Base-by-base conservation (phyloP, 805 yeast genomes). In the Cyberlindnera veronae region DNA sequence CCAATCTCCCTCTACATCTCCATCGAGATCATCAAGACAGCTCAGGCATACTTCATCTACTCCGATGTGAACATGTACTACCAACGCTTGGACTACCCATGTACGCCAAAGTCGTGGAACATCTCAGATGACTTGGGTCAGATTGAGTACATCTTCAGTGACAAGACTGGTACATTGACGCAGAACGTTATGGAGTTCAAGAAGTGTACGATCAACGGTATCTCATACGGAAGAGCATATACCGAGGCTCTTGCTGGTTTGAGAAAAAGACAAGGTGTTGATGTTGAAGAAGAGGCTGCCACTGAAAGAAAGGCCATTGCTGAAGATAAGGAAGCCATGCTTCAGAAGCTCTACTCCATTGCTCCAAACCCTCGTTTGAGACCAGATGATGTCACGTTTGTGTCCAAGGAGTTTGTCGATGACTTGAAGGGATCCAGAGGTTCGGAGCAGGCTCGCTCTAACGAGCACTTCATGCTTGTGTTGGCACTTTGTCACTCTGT, bases 161-260 rank as follows among this genome's bases (percentile, higher is more conserved):
- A 84, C 63, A 84, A 84, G 58, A 84, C 95, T 1, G 95, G 95
- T 46, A 84, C 95, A 1, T 63, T 84, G 53, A 84, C 95, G 1
- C 93, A 84, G 58, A 84, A 84, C 56, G 77, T 84, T 20, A 85
- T 85, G 95, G 93, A 85, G 57, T 84, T 82, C 61, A 85, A 84
- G 51, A 85, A 84, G 57, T 79, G 88, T 60, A 78, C 93, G 3
- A 79, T 85, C 38, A 77, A 77, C 54, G 93, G 93, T 34, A 66
- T 70, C 16, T 68, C 80, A 13, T 85, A 85, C 54, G 95, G 95
- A 20, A 64, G 77, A 45, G 93, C 93, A 0, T 85, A 85, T 54
- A 85, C 95, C 2, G 95, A 85, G 55, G 93, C 93, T 0, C 67
- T 78, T 32, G 86, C 84, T 15, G 95, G 93, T 32, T 69, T 85